phyloP scores from a whole-genome alignment of 2,329 filamentous ascomycete genomes.

The Xylariaceae sp. region DNA sequence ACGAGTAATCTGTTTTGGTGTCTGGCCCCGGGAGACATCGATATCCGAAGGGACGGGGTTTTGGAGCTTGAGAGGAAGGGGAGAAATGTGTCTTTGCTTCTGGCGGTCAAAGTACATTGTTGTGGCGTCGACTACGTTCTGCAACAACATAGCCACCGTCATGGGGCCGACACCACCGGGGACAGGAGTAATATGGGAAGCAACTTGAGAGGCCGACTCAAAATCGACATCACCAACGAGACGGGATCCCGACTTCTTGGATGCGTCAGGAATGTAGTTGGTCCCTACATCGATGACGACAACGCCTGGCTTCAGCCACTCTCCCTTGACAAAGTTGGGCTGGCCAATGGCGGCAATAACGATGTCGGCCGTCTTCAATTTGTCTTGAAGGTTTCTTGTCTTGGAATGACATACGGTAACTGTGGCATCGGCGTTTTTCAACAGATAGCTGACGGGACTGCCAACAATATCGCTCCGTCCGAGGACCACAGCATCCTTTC shows the following conservation, averaged over 20 bases:
- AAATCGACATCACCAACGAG: constrained; percentile 95
- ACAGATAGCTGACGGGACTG: constrained; percentile 89
- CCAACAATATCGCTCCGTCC: constrained; percentile 96
- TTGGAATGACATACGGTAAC: constrained; percentile 94
- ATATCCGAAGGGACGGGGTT: constrained; percentile 92
- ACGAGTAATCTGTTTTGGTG: constrained; percentile 83
- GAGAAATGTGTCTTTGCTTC: constrained; percentile 71
- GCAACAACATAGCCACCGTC: constrained; percentile 96
- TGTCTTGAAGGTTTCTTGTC: constrained; percentile 65
- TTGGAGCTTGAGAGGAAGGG: constrained; percentile 75
- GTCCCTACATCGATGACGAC: constrained; percentile 97
- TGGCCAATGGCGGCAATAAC: constrained; percentile 88
- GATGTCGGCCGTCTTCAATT: constrained; percentile 81
- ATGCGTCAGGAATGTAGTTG: constrained; percentile 84
- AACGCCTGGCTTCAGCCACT: constrained; percentile 91
- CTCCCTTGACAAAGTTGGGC: constrained; percentile 82
- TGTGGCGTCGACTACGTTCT: constrained; percentile 88
- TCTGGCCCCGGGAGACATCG: constrained; percentile 80
- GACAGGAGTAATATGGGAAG: constrained; percentile 90
- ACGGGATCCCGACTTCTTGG: constrained; percentile 86
- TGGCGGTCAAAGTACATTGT: constrained; percentile 75
- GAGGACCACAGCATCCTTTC: constrained; percentile 91
- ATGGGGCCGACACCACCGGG: constrained; percentile 96
- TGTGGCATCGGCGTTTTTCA: constrained; percentile 93
- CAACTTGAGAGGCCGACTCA: constrained; percentile 75